Evolutionary conservation across 352 stramenopile genomes (phyloP), one percentile per base, ranked within the genome.

Genomic region (Blastocystis sp.): DNA sequence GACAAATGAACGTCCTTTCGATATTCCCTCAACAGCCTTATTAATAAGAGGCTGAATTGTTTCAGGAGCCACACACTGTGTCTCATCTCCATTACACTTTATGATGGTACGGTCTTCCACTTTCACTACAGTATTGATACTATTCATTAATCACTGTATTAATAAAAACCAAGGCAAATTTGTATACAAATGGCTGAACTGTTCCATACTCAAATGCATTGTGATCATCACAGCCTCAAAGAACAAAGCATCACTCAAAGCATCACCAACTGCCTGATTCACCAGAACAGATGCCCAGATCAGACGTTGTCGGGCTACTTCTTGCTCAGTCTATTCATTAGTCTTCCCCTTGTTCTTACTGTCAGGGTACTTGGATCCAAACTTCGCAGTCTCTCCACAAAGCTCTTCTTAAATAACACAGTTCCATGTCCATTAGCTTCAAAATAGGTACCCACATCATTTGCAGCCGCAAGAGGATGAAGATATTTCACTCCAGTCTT

Each of bases 401-500:
- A 91, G 13, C 95, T 90, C 53, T 96, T 93, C 69, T 94, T 96
- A 91, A 99, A 96, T 30, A 99, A 91, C 35, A 99, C 96, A 1
- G 97, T 99, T 53, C 97, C 97, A 92, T 99, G 97, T 64, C 97
- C 97, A 92, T 99, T 99, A 42, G 97, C 94, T 92, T 99, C 97
- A 92, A 99, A 99, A 93, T 99, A 99, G 56, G 99, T 94, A 44
- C 96, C 97, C 82, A 99, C 94, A 92, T 99, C 97, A 91, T 97
- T 99, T 79, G 97, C 91, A 54, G 94, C 91, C 24, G 96, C 95
- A 88, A 96, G 95, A 73, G 96, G 93, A 91, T 99, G 96, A 68
- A 98, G 95, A 91, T 97, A 95, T 92, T 99, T 99, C 68, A 99
- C 97, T 62, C 97, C 97, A 5, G 97, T 98, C 92, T 98, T 98